Evolutionary conservation across 768 basidiomycete species (phyloP).

Genomic region (Tylopilus subfusipes): DNA sequence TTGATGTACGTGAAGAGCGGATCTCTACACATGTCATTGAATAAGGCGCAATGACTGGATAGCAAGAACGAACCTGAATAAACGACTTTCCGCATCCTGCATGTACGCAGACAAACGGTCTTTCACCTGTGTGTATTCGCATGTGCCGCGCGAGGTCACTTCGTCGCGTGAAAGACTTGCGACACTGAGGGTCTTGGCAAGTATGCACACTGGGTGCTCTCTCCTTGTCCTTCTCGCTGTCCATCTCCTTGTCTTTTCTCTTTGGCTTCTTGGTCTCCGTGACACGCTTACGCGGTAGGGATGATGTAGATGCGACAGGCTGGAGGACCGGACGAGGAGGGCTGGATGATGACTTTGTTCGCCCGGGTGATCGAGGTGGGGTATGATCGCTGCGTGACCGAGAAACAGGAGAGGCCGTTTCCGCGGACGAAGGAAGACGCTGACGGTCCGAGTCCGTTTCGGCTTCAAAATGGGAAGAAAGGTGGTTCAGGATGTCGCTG

Average conservation of each 20-base stretch:
- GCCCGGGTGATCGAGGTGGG: constrained; percentile 19
- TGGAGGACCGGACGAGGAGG: constrained; percentile 34
- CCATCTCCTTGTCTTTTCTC: constrained; percentile 25
- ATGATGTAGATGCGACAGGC: constrained; percentile 53
- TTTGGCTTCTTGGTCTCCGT: constrained; percentile 26
- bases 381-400: constrained; percentile 24
- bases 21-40: constrained; percentile 52
- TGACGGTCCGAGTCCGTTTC: constrained; percentile 43
- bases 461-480: constrained; percentile 66
- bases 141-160: constrained; percentile 84
- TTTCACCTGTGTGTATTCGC: constrained; percentile 88
- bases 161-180: constrained; percentile 76
- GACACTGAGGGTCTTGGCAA: constrained; percentile 70
- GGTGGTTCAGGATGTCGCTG: constrained; percentile 72
- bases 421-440: constrained; percentile 36
- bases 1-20: constrained; percentile 83
- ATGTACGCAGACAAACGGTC: constrained; percentile 75
- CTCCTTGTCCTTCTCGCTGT: constrained; percentile 40
- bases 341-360: constrained; percentile 37
- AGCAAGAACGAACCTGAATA: constrained; percentile 63
- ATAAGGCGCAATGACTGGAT: not conserved
- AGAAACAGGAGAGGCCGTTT: constrained; percentile 30
- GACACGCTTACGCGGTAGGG: constrained; percentile 24
- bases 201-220: constrained; percentile 49
- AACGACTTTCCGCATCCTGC: constrained; percentile 83